Evolutionary conservation across 805 yeast genomes (phyloP).

Genomic region (Ogataea nitratoaversa): DNA sequence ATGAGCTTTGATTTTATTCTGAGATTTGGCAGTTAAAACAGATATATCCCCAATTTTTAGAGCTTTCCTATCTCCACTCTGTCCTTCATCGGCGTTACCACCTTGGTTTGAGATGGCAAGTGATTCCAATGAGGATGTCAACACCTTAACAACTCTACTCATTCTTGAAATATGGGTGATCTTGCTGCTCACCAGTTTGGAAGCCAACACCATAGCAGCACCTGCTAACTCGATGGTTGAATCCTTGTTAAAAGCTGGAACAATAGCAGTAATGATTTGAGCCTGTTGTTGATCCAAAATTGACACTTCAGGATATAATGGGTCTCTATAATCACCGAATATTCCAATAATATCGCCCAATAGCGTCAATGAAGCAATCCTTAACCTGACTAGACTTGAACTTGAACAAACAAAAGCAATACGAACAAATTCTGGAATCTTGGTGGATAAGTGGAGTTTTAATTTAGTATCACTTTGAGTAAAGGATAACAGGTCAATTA

Average conservation of each 20-base stretch:
- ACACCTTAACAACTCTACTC: conserved; percentile 56
- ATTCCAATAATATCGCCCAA: conserved; percentile 58
- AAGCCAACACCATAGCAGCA: conserved; percentile 72
- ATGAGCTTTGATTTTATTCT: conserved; percentile 53
- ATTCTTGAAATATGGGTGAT: conserved; percentile 46
- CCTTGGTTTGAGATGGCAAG: conserved; percentile 29
- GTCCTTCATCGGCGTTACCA: conserved; percentile 16
- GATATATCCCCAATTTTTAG: conserved; percentile 55
- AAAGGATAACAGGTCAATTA: conserved; percentile 39
- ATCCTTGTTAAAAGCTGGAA: conserved; percentile 77
- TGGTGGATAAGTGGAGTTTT: conserved; percentile 38
- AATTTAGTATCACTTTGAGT: conserved; percentile 37
- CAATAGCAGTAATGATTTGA: conserved; percentile 81
- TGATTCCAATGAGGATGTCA: conserved; percentile 65
- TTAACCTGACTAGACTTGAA: conserved; percentile 55
- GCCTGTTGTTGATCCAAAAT: conserved; percentile 92
- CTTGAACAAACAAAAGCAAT: conserved; percentile 81
- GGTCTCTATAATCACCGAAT: conserved; percentile 63
- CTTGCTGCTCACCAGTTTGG: conserved; percentile 66
- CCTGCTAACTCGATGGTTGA: conserved; percentile 72
- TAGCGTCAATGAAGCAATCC: conserved; percentile 61
- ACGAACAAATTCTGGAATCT: conserved; percentile 63
- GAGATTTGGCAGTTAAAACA: conserved; percentile 40
- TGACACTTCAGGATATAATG: conserved; percentile 65
- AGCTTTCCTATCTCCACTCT: conserved; percentile 24